Evolutionary conservation across 805 yeast genomes (phyloP).

Genomic region (Kuraishia molischiana): DNA sequence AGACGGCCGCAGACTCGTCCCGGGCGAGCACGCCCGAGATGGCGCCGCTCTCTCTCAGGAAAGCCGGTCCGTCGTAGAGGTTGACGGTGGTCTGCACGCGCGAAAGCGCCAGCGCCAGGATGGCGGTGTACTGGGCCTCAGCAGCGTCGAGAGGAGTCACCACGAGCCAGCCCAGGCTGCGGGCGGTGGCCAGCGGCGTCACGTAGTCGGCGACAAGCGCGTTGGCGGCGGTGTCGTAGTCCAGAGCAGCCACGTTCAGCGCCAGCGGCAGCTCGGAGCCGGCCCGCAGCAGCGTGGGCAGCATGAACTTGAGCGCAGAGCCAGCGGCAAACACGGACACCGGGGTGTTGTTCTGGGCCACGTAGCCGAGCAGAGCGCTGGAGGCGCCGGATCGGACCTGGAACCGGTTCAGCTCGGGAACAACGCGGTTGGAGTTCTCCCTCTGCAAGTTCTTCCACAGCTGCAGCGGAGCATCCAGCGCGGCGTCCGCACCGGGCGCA

Average conservation of each 20-base stretch:
- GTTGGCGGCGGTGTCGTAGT: conserved; percentile 45
- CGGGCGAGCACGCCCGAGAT: conserved; percentile 32
- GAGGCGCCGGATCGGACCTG: conserved; percentile 85
- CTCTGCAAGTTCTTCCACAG: conserved; percentile 49
- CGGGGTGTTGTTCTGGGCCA: conserved; percentile 11
- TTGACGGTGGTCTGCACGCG: conserved; percentile 51
- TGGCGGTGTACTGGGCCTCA: conserved; percentile 61
- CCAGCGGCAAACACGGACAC: conserved; percentile 50
- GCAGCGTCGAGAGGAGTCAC: conserved; percentile 52
- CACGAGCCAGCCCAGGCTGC: conserved; percentile 54
- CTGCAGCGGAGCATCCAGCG: conserved; percentile 48
- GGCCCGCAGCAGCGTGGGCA: conserved; percentile 39
- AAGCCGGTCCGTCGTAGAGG: conserved; percentile 73
- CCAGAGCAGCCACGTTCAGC: conserved; percentile 69
- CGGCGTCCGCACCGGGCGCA: conserved; percentile 50
- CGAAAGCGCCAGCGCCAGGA: conserved; percentile 55
- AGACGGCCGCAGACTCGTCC: conserved; percentile 28
- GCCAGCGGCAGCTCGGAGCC: conserved; percentile 41
- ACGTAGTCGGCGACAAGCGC: conserved; percentile 56
- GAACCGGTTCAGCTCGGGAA: conserved; percentile 50
- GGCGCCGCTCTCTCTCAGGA: conserved; percentile 39
- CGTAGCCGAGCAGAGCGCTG: conserved; percentile 66
- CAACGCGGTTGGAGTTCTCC: conserved; percentile 40
- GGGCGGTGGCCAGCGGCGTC: conserved; percentile 51
- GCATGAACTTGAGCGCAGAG: conserved; percentile 59